Conservation (phyloP, 495 filamentous ascomycete species). For the Hypomontagnella submonticulosa region DNA sequence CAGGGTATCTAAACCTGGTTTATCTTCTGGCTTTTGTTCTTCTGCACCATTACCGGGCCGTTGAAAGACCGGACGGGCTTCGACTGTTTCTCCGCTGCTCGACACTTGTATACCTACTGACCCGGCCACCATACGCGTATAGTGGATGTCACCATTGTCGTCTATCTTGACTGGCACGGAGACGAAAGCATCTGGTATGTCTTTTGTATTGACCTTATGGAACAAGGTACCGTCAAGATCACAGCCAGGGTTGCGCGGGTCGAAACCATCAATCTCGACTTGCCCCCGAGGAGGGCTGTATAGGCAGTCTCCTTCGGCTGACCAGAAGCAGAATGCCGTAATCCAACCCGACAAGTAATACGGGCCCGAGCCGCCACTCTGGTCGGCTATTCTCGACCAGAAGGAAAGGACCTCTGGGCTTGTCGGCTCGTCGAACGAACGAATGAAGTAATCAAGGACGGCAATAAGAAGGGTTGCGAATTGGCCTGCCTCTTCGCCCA, state of each 20-base stretch:
- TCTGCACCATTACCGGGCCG: too few relatives aligned
- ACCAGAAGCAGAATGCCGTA: constrained; percentile 42
- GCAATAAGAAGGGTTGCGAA: constrained; percentile 9
- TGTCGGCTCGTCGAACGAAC: constrained; percentile 8
- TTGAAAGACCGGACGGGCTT: too few relatives aligned
- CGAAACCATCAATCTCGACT: not conserved
- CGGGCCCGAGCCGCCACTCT: constrained; percentile 19
- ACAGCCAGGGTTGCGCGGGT: not conserved
- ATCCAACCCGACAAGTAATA: constrained; percentile 51
- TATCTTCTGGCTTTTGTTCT: not conserved
- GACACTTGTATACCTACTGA: not conserved
- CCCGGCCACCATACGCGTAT: constrained; percentile 1
- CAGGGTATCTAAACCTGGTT: constrained; percentile 4
- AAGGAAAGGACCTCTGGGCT: constrained; percentile 5
- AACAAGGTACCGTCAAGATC: constrained; percentile 8
- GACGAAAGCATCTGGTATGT: not conserved
- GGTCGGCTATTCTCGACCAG: constrained; percentile 3
- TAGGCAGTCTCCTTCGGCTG: not conserved
- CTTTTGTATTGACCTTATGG: not conserved
- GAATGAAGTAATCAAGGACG: constrained; percentile 4
- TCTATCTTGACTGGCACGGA: constrained; percentile 5
- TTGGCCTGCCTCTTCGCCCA: constrained; percentile 49
- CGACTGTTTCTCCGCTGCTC: constrained; percentile 2
- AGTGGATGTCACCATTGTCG: not conserved
- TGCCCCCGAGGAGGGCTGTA: not conserved